These are phyloP conservation scores for Eucalyptus polyanthemos DNA, from an alignment of 345 rosid species.

Conservation along the genomic window DNA sequence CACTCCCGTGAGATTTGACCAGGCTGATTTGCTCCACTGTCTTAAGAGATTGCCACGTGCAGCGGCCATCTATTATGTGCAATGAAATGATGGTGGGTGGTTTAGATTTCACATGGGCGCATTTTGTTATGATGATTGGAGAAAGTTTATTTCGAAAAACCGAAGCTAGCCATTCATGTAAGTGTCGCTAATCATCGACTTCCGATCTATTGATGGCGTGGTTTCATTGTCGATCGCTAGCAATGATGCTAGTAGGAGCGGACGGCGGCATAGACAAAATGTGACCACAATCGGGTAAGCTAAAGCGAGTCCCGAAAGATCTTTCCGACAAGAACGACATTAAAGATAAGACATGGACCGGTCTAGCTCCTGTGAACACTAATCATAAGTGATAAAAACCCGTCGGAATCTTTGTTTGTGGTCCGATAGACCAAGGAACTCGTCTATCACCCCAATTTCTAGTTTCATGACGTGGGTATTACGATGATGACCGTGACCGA, in stretches of 20 bases:
- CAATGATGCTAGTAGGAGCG: rapidly evolving
- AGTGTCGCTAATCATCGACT: rapidly evolving
- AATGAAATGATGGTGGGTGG: background rate
- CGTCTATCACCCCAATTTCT: background rate
- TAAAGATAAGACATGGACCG: background rate
- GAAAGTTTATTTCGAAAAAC: rapidly evolving
- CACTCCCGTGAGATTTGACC: background rate
- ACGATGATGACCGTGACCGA: background rate
- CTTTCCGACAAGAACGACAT: background rate
- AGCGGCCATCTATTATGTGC: background rate
- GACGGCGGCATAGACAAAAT: rapidly evolving
- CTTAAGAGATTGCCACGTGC: background rate
- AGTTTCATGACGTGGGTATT: background rate
- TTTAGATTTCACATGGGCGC: background rate
- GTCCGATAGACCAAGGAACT: background rate
- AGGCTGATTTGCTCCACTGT: background rate
- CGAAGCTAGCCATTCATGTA: background rate
- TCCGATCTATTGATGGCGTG: rapidly evolving
- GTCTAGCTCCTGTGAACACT: background rate
- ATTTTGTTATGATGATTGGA: rapidly evolving
- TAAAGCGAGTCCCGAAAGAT: background rate
- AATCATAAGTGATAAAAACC: background rate
- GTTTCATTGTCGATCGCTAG: background rate
- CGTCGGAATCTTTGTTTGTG: background rate
- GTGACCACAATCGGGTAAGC: background rate